phyloP scores from a whole-genome alignment of 2,329 filamentous ascomycete species.

The Dendryphion nanum region DNA sequence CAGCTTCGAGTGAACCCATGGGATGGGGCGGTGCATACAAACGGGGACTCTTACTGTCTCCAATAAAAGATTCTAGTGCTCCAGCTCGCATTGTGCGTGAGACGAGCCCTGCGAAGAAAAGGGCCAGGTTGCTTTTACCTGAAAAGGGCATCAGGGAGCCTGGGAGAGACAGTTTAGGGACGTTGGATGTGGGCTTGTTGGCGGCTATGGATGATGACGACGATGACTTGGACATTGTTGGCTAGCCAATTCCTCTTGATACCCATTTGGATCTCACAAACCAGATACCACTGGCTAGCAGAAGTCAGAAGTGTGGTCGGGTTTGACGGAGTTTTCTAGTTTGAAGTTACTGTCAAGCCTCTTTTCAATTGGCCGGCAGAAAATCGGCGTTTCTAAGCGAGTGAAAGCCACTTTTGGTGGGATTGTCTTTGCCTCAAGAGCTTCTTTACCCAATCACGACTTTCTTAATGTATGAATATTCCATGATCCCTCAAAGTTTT shows the following conservation, averaged over 20 bases:
- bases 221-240: conserved; percentile 51
- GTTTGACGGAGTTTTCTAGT: no score
- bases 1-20: conserved; percentile 38
- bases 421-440: no score
- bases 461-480: no score
- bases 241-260: conserved; percentile 18
- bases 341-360: no score
- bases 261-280: no score
- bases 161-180: conserved; percentile 46
- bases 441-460: no score
- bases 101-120: conserved; percentile 46
- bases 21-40: conserved; percentile 50
- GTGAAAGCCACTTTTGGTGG: no score
- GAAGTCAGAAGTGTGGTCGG: no score
- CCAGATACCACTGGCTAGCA: no score
- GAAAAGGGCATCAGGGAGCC: conserved; percentile 51
- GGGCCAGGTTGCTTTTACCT: conserved; percentile 47
- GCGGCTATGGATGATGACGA: conserved; percentile 44
- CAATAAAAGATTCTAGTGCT: conserved; percentile 26
- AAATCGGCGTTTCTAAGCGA: no score
- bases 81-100: conserved; percentile 27
- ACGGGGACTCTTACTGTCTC: conserved; percentile 38
- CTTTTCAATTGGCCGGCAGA: no score
- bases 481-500: no score
- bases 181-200: conserved; percentile 32